These are phyloP conservation scores for Solanum chilense DNA, from an alignment of 257 asterid genomes.

Conservation along the genomic window DNA sequence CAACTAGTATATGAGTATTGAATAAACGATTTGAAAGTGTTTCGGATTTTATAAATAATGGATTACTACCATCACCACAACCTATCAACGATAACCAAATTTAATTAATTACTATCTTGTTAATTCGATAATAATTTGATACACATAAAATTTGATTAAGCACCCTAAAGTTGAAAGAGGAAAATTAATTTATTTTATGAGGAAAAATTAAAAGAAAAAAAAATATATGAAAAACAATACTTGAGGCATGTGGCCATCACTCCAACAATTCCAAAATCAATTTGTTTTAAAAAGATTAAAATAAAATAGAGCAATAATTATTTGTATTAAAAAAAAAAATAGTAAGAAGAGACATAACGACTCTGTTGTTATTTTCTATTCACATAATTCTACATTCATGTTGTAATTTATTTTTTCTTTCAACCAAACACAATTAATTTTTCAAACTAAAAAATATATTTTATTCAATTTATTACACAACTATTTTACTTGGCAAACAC, in stretches of 20 bases:
- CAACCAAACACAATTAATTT: background rate
- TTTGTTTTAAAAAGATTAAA: background rate
- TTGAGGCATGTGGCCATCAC: background rate
- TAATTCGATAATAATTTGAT: background rate
- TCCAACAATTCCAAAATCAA: background rate
- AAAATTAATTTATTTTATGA: background rate
- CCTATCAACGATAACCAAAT: background rate
- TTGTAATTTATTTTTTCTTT: background rate
- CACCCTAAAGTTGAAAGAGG: background rate
- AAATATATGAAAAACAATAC: background rate
- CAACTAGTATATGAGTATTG: rapidly evolving
- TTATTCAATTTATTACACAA: background rate
- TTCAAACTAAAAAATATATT: background rate
- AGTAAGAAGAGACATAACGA: background rate
- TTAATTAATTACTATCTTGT: background rate
- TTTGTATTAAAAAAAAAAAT: background rate
- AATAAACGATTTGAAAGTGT: background rate
- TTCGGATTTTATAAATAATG: no score
- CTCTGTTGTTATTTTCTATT: background rate
- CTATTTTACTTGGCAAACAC: background rate
- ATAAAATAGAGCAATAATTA: background rate
- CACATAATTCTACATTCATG: background rate
- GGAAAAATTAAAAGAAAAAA: background rate
- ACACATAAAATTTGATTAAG: background rate
- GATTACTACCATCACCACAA: background rate